These are phyloP conservation scores for Irpex sp. DNA, from an alignment of 1,284 basidiomycete species.

Conservation along the genomic window DNA sequence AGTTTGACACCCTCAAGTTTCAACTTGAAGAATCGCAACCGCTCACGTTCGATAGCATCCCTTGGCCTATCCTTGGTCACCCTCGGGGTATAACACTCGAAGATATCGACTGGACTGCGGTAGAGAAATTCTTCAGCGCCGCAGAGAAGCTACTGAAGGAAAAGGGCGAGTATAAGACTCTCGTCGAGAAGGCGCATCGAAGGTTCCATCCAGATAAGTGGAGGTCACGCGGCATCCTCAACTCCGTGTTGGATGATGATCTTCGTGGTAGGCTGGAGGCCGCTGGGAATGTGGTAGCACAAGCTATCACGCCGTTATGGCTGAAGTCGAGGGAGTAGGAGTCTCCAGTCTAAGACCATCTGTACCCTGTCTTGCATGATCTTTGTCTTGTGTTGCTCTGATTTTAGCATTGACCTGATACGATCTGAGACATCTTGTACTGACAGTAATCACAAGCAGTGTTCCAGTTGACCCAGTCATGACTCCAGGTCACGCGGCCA, in stretches of 20 bases:
- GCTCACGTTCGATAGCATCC: constrained; percentile 52
- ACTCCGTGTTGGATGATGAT: too few species aligned
- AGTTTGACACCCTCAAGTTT: constrained; percentile 57
- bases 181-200: constrained; percentile 9
- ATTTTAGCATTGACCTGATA: too few species aligned
- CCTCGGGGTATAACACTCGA: constrained; percentile 40
- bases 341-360: too few species aligned
- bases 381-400: too few species aligned
- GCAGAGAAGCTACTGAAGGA: constrained; percentile 30
- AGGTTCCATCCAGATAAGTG: constrained; percentile 13
- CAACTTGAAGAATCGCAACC: constrained; percentile 32
- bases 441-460: too few species aligned
- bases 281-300: constrained; percentile 1
- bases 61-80: constrained; percentile 58
- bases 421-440: too few species aligned
- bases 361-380: too few species aligned
- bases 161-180: background rate
- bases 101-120: constrained; percentile 60
- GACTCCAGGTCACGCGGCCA: too few species aligned
- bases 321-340: background rate
- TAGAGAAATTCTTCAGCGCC: constrained; percentile 57
- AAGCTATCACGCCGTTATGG: constrained; percentile 10
- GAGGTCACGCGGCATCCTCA: background rate
- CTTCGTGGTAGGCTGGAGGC: too few species aligned
- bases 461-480: too few species aligned